Evolutionary conservation across 2,329 filamentous ascomycete species (phyloP), one percentile per base, ranked within the genome.

Genomic region (Phyllosticta citribraziliensis): DNA sequence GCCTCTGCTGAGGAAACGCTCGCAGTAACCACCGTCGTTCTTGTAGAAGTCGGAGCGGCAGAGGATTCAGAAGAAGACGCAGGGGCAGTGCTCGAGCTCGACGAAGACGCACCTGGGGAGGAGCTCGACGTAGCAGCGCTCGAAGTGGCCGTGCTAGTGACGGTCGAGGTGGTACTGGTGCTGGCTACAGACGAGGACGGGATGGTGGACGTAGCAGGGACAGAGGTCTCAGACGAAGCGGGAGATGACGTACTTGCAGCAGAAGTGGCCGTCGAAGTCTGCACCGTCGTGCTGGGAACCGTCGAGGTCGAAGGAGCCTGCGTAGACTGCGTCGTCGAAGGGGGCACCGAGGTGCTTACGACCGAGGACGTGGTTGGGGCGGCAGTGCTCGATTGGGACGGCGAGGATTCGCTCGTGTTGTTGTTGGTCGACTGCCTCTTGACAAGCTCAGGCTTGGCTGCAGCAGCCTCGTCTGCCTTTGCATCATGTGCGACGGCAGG

Each of bases 401-500:
- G 19, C 57, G 63, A 52, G 56, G 50, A 27, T 57, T 52, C 61
- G 58, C 70, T 73, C 11, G 65, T 63, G 67, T 65, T 6, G 56
- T 62, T 56, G 56, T 62, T 56, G 58, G 64, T 65, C 60, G 55
- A 56, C 67, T 79, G 77, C 61, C 76, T 69, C 67, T 74, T 77
- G 63, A 69, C 71, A 55, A 79, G 67, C 58, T 78, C 75, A 57
- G 74, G 68, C 73, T 84, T 85, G 47, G 83, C 87, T 61, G 91
- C 74, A 62, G 84, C 82, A 5, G 56, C n/a, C 8, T 82, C 83
- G 64, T 82, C 79, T 22, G 22, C 22, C 22, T 22, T 22, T 22
- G 27, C 27, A 30, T 30, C 27, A 71, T 86, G 88, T 61, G 89
- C 80, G 62, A 87, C 87, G 68, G 83, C 82, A 55, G 80, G 79